Conservation (phyloP, 73 alveolate genomes). For the Tetrahymena elliotti region DNA sequence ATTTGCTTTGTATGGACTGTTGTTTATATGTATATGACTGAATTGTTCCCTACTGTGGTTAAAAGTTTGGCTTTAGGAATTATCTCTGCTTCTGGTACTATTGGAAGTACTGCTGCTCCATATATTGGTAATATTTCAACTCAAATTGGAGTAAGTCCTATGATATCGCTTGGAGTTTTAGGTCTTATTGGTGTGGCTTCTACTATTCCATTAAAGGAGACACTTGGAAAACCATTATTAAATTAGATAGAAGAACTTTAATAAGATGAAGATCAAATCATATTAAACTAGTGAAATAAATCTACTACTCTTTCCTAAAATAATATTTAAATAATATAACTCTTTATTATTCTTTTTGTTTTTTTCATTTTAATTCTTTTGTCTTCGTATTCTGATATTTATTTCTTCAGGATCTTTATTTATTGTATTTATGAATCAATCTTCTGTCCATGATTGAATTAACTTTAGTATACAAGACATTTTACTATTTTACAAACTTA, state of each 20-base stretch:
- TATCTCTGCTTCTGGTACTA: conserved; percentile 31
- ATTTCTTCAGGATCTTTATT: too few relatives aligned
- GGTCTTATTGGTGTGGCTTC: neutral
- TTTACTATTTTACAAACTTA: too few relatives aligned
- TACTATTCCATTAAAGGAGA: conserved; percentile 21
- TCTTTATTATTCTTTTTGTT: too few relatives aligned
- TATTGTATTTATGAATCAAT: too few relatives aligned
- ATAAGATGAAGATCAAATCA: neutral
- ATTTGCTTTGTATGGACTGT: conserved; percentile 30
- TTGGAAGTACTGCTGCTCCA: conserved; percentile 24
- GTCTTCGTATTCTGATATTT: too few relatives aligned
- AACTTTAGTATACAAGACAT: too few relatives aligned
- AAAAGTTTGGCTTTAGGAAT: conserved; percentile 33
- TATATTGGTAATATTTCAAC: neutral
- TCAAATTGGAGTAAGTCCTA: conserved; percentile 10
- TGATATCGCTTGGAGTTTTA: conserved; percentile 15
- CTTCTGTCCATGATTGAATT: too few relatives aligned
- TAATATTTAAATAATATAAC: too few relatives aligned
- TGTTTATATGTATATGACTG: conserved; percentile 21
- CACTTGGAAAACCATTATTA: conserved; percentile 9
- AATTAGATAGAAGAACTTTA: neutral
- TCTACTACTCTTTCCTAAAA: too few relatives aligned
- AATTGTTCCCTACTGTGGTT: conserved; percentile 32
- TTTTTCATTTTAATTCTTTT: too few relatives aligned
- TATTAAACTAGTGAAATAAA: neutral